Base-by-base conservation (phyloP, 306 rosid genomes). In the Glycine latifolia region DNA sequence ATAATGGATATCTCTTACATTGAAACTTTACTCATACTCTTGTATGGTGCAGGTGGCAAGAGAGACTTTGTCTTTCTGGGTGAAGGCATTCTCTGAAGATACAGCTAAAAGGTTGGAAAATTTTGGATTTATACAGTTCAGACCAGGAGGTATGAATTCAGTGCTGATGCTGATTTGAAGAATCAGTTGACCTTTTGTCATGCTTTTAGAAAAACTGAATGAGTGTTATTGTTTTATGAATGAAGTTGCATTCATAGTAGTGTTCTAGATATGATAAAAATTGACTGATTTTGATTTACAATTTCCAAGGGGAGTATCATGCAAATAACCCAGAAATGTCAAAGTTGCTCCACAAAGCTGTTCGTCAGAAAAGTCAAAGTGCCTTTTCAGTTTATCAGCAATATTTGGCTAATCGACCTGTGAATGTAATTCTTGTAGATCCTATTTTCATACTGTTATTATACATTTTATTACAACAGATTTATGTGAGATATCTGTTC, bases 291-390 rank as follows among this genome's bases (percentile, higher is more conserved):
- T 75, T 53, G 67, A 26, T 81, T 78, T 76, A 53, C 62, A 73
- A 72, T 82, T 82, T 65, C 35, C 58, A 70, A 95, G 98, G 99
- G 83, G 99, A 95, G 82, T 95, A 91, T 89, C 99, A 95, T 89
- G 98, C 97, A 83, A 95, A 95, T 88, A 95, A 95, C 78, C 99
- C 99, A 71, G 99, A 95, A 90, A 95, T 95, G 99, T 95, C 99
- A 68, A 95, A 95, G 81, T 87, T 95, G 93, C 99, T 95, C 80
- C 99, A 95, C 88, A 95, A 95, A 90, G 99, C 99, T 84, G 98
- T 95, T 85, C 99, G 99, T 68, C 98, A 95, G 76, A 95, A 89
- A 85, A 93, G 91, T 92, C 96, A 93, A 83, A 95, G 89, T 88
- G 90, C 98, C 68, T 95, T 83, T 87, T 87, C 99, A 71, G 94